phyloP scores from a whole-genome alignment of 108 stramenopile genomes.

The Chaetoceros muelleri region DNA sequence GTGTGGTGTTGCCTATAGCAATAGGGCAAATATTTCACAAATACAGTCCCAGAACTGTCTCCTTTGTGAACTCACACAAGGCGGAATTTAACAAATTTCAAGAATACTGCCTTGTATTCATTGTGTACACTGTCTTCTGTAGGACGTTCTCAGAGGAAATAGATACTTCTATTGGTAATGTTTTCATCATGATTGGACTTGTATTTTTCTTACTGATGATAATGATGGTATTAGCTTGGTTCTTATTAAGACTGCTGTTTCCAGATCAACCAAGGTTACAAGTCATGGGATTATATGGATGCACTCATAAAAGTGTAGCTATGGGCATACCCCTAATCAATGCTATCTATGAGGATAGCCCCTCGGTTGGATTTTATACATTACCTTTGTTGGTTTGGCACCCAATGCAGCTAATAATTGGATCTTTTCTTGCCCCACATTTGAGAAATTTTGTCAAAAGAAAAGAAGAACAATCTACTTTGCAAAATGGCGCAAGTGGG shows the following conservation, averaged over 20 bases:
- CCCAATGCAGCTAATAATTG: conserved; percentile 54
- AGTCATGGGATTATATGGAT: conserved; percentile 54
- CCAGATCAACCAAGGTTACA: conserved; percentile 26
- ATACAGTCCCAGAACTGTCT: conserved; percentile 9
- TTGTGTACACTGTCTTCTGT: conserved; percentile 57
- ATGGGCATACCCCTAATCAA: conserved; percentile 66
- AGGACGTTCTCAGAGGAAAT: conserved; percentile 20
- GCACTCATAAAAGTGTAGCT: conserved; percentile 57
- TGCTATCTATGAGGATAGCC: conserved; percentile 45
- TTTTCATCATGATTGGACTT: conserved; percentile 40
- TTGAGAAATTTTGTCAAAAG: conserved; percentile 22
- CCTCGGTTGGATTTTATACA: conserved; percentile 38
- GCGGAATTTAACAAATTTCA: conserved; percentile 29
- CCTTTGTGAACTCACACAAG: conserved; percentile 36
- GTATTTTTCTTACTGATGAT: conserved; percentile 16
- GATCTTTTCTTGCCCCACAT: conserved; percentile 30
- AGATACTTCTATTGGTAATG: conserved; percentile 16
- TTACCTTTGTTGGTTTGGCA: conserved; percentile 71
- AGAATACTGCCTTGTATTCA: conserved; percentile 39
- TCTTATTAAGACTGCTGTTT: conserved; percentile 23
- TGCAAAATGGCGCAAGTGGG: too few species aligned
- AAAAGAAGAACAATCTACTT: too few species aligned
- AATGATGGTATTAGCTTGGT: conserved; percentile 33
- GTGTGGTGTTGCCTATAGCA: conserved; percentile 41
- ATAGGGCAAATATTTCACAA: conserved; percentile 50